Evolutionary conservation across 768 basidiomycete species (phyloP).

Genomic region (Melanogaster broomeanus): DNA sequence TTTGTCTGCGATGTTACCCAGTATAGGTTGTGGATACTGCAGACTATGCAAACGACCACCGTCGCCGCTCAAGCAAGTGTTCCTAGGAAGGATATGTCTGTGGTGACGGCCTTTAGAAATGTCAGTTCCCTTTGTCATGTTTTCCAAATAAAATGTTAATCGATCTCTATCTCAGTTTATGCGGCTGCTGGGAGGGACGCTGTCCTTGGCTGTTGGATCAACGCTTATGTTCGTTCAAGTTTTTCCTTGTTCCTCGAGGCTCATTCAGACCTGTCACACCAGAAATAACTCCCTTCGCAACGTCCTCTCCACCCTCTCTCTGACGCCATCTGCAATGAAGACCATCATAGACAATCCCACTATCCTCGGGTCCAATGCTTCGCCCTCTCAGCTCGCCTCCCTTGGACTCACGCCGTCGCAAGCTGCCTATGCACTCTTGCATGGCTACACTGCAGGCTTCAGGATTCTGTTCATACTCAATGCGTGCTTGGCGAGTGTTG

Average conservation of each 20-base stretch:
- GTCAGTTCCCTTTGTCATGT: constrained; percentile 31
- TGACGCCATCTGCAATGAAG: constrained; percentile 40
- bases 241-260: neutral
- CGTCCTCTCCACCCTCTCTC: constrained; percentile 39
- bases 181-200: constrained; percentile 67
- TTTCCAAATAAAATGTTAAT: too few relatives aligned
- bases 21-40: too few relatives aligned
- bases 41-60: constrained; percentile 66
- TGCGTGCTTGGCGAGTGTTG: too few relatives aligned
- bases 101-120: constrained; percentile 72
- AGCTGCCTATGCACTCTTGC: too few relatives aligned
- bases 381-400: too few relatives aligned
- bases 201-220: constrained; percentile 62
- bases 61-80: constrained; percentile 77
- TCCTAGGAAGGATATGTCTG: constrained; percentile 69
- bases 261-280: neutral
- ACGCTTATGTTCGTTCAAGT: constrained; percentile 53
- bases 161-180: constrained; percentile 51
- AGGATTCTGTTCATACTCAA: too few relatives aligned
- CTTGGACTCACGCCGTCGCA: too few relatives aligned
- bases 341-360: too few relatives aligned
- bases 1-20: too few relatives aligned
- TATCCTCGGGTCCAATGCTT: too few relatives aligned
- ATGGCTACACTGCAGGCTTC: too few relatives aligned
- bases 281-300: constrained; percentile 52